Percentiles rank a stretch among this genome's conserved stretches.
These are phyloP conservation scores for Epichloe gansuensis DNA, from an alignment of 2,329 filamentous ascomycete species.

Conservation along the genomic window DNA sequence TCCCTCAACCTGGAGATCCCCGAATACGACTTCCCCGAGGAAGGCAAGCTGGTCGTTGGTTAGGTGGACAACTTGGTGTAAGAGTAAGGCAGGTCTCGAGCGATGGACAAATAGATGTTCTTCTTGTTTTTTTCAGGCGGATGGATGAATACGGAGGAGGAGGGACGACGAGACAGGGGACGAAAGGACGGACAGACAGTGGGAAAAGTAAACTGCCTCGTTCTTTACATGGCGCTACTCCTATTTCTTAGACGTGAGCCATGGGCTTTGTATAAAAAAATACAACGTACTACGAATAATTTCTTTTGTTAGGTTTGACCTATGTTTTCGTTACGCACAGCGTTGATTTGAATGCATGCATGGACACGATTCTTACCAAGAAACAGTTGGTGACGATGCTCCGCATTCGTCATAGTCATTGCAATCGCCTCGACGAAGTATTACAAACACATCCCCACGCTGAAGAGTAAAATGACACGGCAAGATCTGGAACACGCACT, in stretches of 20 bases:
- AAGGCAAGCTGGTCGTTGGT: slow-evolving; percentile 83
- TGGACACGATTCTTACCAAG: no score
- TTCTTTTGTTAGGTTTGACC: background rate
- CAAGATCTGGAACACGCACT: background rate
- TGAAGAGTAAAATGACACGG: background rate
- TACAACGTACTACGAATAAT: slow-evolving; percentile 19
- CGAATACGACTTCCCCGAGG: slow-evolving; percentile 82
- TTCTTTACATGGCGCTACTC: slow-evolving; percentile 14
- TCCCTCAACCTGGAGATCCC: slow-evolving; percentile 97
- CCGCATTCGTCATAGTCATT: background rate
- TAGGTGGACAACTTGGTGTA: slow-evolving; percentile 35
- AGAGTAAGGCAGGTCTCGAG: slow-evolving; percentile 8
- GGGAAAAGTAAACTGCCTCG: slow-evolving; percentile 1
- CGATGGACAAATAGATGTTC: slow-evolving; percentile 8
- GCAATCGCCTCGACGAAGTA: background rate
- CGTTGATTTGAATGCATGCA: no score
- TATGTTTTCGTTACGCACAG: background rate
- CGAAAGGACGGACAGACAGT: background rate
- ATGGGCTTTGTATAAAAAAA: slow-evolving; percentile 25
- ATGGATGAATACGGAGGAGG: slow-evolving; percentile 11
- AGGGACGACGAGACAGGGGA: slow-evolving; percentile 2
- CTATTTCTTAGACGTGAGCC: slow-evolving; percentile 25
- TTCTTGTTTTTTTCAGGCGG: background rate
- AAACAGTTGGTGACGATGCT: background rate
- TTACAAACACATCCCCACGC: background rate